A percentile compares a stretch with the other conserved stretches of the same genome.
phyloP scores from a whole-genome alignment of 495 filamentous ascomycete genomes.

The Tuber aestivum region DNA sequence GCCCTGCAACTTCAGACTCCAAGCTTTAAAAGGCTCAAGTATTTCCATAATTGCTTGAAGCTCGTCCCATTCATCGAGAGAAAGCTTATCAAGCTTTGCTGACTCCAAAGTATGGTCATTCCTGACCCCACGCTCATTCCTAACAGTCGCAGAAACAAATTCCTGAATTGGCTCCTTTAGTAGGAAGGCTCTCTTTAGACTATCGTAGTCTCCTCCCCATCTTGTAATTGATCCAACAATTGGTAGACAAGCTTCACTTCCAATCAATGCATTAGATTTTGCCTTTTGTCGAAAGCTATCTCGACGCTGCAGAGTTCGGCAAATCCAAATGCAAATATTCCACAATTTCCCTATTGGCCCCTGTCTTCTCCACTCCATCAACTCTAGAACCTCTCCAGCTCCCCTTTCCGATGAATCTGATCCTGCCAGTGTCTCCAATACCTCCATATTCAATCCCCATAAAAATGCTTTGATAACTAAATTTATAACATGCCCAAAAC shows the following conservation, averaged over 20 bases:
- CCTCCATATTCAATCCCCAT: not conserved
- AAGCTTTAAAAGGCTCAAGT: slow-evolving; percentile 16
- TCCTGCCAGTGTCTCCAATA: not conserved
- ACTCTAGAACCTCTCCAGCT: not conserved
- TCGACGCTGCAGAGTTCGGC: slow-evolving; percentile 3
- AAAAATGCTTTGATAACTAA: slow-evolving; percentile 4
- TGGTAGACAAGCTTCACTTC: not conserved
- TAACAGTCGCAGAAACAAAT: slow-evolving; percentile 11
- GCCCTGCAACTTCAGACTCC: slow-evolving; percentile 8
- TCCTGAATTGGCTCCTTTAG: slow-evolving; percentile 17
- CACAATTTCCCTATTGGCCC: slow-evolving; percentile 25
- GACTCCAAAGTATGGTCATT: not conserved
- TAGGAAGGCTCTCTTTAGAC: slow-evolving; percentile 13
- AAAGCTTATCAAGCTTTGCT: not conserved
- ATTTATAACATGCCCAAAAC: no score
- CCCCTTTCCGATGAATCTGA: not conserved
- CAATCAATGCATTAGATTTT: not conserved
- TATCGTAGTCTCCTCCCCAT: slow-evolving; percentile 22
- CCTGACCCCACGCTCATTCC: not conserved
- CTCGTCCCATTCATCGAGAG: not conserved
- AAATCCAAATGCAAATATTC: slow-evolving; percentile 22
- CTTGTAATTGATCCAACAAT: slow-evolving; percentile 12
- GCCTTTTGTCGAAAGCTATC: slow-evolving; percentile 17
- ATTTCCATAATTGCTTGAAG: not conserved
- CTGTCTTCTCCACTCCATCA: slow-evolving; percentile 18